A percentile compares a stretch with the other conserved stretches of the same genome.
Conservation (phyloP, 176 grass and related monocot species). For the Carex cristatella region DNA sequence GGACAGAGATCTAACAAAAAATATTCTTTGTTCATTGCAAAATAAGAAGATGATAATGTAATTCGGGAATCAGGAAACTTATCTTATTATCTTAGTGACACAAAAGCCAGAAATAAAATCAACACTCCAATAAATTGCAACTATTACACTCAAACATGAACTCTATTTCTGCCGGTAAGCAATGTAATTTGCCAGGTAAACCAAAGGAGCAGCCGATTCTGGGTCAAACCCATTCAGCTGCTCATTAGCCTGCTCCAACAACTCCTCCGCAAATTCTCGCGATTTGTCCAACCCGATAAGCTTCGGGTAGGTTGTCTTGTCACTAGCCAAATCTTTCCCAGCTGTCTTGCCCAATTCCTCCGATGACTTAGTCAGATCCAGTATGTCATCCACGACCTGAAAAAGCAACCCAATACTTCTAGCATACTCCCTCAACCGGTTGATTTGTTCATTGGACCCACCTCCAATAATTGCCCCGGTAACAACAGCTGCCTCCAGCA, state of each 20-base stretch:
- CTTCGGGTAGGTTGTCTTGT: slow-evolving; percentile 83
- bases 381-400: slow-evolving; percentile 87
- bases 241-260: slow-evolving; percentile 47
- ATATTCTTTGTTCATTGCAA: not conserved
- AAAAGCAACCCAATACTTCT: slow-evolving; percentile 69
- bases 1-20: not conserved
- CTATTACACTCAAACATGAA: not conserved
- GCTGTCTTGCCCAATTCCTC: slow-evolving; percentile 73
- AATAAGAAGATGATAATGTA: not conserved
- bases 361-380: slow-evolving; percentile 71
- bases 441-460: slow-evolving; percentile 52
- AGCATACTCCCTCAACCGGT: slow-evolving; percentile 45
- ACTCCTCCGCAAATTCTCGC: slow-evolving; percentile 49
- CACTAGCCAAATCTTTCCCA: slow-evolving; percentile 70
- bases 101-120: not conserved
- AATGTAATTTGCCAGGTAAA: slow-evolving; percentile 83
- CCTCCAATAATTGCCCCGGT: slow-evolving; percentile 65
- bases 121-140: not conserved
- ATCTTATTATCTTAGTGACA: not conserved
- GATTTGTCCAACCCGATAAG: slow-evolving; percentile 63
- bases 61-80: not conserved
- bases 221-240: slow-evolving; percentile 49
- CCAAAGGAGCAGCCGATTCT: slow-evolving; percentile 54
- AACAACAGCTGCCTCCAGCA: slow-evolving; percentile 74
- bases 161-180: slow-evolving; percentile 55